Evolutionary conservation across 306 rosid species (phyloP).

Genomic region (Notholithocarpus densiflorus): DNA sequence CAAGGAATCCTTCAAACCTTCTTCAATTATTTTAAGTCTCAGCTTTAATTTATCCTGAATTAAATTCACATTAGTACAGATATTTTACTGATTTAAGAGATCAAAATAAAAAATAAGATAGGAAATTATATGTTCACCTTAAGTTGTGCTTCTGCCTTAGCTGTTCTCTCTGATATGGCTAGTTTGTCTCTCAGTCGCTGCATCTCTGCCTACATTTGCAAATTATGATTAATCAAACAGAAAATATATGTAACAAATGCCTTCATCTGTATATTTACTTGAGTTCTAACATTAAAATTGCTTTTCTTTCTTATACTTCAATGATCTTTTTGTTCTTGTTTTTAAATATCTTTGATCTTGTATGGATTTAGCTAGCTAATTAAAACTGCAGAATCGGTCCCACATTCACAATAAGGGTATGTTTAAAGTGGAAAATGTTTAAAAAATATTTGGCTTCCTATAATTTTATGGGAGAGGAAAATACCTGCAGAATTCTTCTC

Average conservation of each 20-base stretch:
- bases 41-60: constrained; percentile 81
- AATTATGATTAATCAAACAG: constrained; percentile 7
- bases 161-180: constrained; percentile 79
- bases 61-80: constrained; percentile 8
- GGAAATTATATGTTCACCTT: constrained; percentile 47
- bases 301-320: not conserved
- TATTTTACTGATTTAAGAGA: not conserved
- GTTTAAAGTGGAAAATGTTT: not conserved
- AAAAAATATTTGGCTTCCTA: not conserved
- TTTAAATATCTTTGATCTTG: not conserved
- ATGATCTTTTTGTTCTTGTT: not conserved
- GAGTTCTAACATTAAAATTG: not conserved
- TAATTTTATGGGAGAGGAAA: constrained; percentile 4
- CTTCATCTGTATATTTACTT: not conserved
- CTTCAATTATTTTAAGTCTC: constrained; percentile 81
- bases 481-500: constrained; percentile 81
- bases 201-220: constrained; percentile 68
- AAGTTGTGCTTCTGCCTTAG: constrained; percentile 88
- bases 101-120: not conserved
- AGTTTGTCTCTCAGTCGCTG: constrained; percentile 86
- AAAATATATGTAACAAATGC: not conserved
- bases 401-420: not conserved
- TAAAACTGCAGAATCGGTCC: not conserved
- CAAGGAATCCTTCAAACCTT: constrained; percentile 65
- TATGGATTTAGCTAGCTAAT: not conserved